A percentile compares a stretch with the other conserved stretches of the same genome.
Evolutionary conservation across 192 early-diverging fungal genomes (phyloP).

Genomic region (Umbelopsis sp.): DNA sequence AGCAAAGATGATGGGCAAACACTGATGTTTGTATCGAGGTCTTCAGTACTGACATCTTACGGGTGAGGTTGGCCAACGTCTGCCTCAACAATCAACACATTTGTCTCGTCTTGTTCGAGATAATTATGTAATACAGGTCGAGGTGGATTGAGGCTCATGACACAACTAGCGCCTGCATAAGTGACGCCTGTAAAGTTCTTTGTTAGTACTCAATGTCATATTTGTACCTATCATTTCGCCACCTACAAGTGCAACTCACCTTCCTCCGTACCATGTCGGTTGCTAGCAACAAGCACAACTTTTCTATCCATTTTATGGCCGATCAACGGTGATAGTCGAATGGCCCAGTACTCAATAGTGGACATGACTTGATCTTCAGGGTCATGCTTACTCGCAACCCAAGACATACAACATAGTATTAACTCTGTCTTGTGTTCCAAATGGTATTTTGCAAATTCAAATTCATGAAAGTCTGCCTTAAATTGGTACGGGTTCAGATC

Average conservation of each 20-base stretch:
- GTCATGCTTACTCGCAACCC: conserved; percentile 50
- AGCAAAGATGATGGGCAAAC: too few relatives aligned
- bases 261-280: conserved; percentile 37
- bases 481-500: conserved; percentile 82
- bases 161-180: conserved; percentile 13
- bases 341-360: conserved; percentile 35
- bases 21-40: too few relatives aligned
- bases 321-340: conserved; percentile 30
- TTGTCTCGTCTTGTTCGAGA: background rate
- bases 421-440: conserved; percentile 45
- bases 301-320: background rate
- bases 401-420: conserved; percentile 71
- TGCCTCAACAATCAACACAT: background rate
- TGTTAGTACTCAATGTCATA: background rate
- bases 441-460: conserved; percentile 75
- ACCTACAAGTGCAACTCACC: conserved; percentile 9
- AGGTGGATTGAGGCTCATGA: background rate
- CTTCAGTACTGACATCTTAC: background rate
- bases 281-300: conserved; percentile 30
- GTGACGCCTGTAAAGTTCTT: background rate
- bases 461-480: conserved; percentile 60
- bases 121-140: background rate
- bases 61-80: background rate
- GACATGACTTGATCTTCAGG: background rate
- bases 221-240: too few relatives aligned